Conservation (phyloP, 495 filamentous ascomycete genomes). For the Penicillium goetzii region DNA sequence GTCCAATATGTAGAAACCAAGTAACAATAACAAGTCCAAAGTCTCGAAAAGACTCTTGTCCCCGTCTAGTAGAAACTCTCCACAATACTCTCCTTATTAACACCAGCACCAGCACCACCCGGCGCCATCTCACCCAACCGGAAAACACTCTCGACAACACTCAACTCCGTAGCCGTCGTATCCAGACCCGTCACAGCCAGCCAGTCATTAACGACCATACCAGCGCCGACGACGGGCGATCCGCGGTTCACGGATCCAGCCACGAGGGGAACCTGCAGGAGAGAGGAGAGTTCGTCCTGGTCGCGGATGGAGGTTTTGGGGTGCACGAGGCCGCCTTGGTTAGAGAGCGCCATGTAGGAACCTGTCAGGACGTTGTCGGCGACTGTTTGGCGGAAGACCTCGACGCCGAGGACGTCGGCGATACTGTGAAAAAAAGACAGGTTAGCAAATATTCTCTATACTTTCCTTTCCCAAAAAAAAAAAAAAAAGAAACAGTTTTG, state of each 20-base stretch:
- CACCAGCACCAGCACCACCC: constrained; percentile 62
- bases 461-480: neutral
- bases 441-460: no score
- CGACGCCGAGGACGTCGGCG: constrained; percentile 94
- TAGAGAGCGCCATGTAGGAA: constrained; percentile 92
- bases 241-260: constrained; percentile 93
- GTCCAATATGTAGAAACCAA: neutral
- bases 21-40: neutral
- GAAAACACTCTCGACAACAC: constrained; percentile 95
- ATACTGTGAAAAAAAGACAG: constrained; percentile 49
- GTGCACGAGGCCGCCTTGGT: constrained; percentile 96
- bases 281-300: constrained; percentile 91
- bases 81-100: constrained; percentile 94
- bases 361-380: constrained; percentile 96
- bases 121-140: constrained; percentile 75
- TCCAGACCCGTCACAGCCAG: constrained; percentile 95
- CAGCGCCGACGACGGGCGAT: constrained; percentile 89
- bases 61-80: constrained; percentile 87
- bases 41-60: neutral
- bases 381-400: constrained; percentile 97
- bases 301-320: constrained; percentile 96
- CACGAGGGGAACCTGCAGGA: constrained; percentile 94
- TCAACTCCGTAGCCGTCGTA: constrained; percentile 95
- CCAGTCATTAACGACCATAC: constrained; percentile 99
- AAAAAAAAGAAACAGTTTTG: no score